phyloP scores from a whole-genome alignment of 257 asterid species.

The Solanum medicagineum region DNA sequence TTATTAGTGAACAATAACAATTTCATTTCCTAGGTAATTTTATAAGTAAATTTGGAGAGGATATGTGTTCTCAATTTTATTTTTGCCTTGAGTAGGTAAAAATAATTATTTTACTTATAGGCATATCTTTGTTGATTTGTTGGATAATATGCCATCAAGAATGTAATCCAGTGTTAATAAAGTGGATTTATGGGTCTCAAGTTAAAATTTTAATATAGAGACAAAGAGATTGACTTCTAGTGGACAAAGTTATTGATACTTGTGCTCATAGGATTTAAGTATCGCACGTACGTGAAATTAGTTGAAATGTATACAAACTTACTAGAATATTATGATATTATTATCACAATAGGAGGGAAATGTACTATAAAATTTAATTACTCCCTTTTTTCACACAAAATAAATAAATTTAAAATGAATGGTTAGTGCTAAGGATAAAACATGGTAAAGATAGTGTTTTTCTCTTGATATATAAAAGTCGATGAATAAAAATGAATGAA shows the following conservation, averaged over 20 bases:
- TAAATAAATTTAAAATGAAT: too few species aligned
- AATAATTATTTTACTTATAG: not conserved
- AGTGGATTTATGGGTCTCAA: not conserved
- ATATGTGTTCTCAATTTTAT: too few species aligned
- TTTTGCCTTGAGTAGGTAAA: too few species aligned
- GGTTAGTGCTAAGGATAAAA: too few species aligned
- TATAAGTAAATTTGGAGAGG: not conserved
- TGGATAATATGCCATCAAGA: not conserved
- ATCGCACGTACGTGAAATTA: not conserved
- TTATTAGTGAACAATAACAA: not conserved
- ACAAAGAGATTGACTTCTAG: not conserved
- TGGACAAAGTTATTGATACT: not conserved
- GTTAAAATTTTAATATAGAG: not conserved
- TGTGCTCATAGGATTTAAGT: not conserved
- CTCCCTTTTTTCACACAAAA: not conserved
- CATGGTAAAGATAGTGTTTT: too few species aligned
- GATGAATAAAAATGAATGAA: too few species aligned
- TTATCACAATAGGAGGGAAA: not conserved
- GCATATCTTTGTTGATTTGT: not conserved
- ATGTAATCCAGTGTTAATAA: not conserved
- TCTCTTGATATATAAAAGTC: too few species aligned
- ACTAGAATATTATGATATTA: not conserved
- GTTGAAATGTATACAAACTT: not conserved
- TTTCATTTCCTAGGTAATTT: not conserved
- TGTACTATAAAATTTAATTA: not conserved